Evolutionary conservation across 805 yeast genomes (phyloP).

Genomic region (Lipomyces lipofer): DNA sequence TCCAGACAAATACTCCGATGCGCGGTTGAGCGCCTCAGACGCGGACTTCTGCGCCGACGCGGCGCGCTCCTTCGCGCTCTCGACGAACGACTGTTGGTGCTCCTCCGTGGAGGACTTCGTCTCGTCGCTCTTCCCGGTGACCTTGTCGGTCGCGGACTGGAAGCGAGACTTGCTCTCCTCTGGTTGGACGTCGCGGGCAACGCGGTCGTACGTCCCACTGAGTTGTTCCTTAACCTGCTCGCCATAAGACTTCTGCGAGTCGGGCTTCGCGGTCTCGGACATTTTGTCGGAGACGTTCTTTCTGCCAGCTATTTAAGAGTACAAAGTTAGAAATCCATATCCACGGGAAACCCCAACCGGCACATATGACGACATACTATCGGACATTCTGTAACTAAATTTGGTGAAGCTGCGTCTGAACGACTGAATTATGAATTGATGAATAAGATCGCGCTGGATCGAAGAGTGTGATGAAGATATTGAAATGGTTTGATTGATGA

Average conservation of each 20-base stretch:
- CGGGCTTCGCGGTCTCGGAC: conserved; percentile 67
- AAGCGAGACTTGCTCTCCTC: conserved; percentile 65
- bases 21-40: conserved; percentile 38
- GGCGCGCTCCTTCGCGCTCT: conserved; percentile 36
- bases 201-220: conserved; percentile 66
- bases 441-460: no score
- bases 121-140: conserved; percentile 52
- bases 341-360: no score
- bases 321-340: no score
- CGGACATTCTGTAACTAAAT: conserved; percentile 15
- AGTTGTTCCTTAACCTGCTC: conserved; percentile 71
- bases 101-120: conserved; percentile 58
- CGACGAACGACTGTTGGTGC: conserved; percentile 31
- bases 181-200: conserved; percentile 61
- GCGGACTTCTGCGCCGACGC: conserved; percentile 33
- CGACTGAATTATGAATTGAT: conserved; percentile 18
- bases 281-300: conserved; percentile 71
- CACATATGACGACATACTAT: conserved; percentile 13
- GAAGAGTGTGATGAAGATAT: no score
- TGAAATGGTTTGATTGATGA: no score
- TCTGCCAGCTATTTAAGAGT: conserved; percentile 54
- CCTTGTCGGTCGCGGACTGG: conserved; percentile 68
- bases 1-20: conserved; percentile 39
- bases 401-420: conserved; percentile 13
- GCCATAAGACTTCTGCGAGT: conserved; percentile 60